Conservation (phyloP, 108 stramenopile species). For the Cyclotella distinguenda region DNA sequence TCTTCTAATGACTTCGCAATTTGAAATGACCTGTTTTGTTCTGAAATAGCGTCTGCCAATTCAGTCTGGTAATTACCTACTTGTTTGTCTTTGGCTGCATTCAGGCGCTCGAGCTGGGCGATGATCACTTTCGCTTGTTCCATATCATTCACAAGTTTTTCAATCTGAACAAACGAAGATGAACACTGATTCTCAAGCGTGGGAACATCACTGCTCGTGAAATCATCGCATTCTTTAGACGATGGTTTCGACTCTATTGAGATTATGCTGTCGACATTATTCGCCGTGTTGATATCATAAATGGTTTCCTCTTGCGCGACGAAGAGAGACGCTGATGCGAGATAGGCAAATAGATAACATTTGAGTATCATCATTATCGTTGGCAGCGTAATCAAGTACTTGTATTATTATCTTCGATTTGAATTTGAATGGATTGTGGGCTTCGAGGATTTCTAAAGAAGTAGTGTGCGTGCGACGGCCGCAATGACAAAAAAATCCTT, state of each 20-base stretch:
- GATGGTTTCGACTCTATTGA: neutral
- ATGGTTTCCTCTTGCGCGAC: neutral
- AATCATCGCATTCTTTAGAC: neutral
- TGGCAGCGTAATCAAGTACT: too few relatives aligned
- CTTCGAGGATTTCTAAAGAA: too few relatives aligned
- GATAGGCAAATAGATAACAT: neutral
- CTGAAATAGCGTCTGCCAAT: slow-evolving; percentile 10
- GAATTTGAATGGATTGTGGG: too few relatives aligned
- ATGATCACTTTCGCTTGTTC: neutral
- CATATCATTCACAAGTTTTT: neutral
- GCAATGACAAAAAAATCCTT: too few relatives aligned
- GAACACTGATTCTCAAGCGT: slow-evolving; percentile 4
- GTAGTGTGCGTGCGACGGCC: too few relatives aligned
- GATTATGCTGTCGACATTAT: neutral
- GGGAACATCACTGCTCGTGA: neutral
- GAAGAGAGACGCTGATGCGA: neutral
- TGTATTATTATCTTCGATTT: too few relatives aligned
- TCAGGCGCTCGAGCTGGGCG: neutral
- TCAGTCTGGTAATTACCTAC: neutral
- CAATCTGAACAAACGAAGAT: neutral
- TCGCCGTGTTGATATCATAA: neutral
- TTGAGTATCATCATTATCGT: neutral
- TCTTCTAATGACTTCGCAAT: neutral
- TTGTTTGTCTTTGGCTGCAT: neutral
- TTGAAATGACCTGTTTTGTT: slow-evolving; percentile 9